Percentiles rank a stretch among this genome's conserved stretches.
These are phyloP conservation scores for Flaveria linearis DNA, from an alignment of 129 eudicot genomes.

Conservation along the genomic window DNA sequence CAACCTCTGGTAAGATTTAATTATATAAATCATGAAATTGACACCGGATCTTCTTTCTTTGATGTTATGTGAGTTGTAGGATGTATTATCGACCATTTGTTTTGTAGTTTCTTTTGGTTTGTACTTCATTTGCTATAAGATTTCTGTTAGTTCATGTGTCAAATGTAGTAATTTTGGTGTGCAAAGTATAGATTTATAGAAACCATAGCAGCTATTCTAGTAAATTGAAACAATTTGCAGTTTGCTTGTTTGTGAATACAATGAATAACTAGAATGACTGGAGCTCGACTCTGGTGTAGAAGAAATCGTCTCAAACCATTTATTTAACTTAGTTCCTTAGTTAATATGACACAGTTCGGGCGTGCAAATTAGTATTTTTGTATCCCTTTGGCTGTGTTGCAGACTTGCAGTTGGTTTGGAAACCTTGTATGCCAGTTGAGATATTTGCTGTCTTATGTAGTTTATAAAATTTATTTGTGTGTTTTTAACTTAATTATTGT, in stretches of 20 bases:
- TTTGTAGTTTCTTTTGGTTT: not conserved
- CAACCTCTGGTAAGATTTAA: constrained; percentile 47
- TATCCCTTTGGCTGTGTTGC: not conserved
- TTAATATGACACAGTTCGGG: not conserved
- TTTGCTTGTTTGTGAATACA: not conserved
- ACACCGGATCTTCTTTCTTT: not conserved
- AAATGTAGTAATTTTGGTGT: not conserved
- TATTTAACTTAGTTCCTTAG: not conserved
- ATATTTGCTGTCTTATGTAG: not conserved
- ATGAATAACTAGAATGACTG: not conserved
- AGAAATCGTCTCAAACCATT: not conserved
- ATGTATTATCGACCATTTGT: no score
- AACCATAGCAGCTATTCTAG: not conserved
- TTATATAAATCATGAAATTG: constrained; percentile 3
- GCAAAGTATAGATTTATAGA: not conserved
- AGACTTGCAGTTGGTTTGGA: not conserved
- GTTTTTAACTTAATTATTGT: not conserved
- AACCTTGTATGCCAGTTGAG: not conserved
- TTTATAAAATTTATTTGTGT: not conserved
- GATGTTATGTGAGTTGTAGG: not conserved
- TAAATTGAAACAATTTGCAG: not conserved
- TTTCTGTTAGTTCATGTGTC: not conserved
- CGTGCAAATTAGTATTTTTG: not conserved
- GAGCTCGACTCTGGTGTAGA: not conserved
- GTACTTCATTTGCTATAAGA: not conserved